A percentile compares a stretch with the other conserved stretches of the same genome.
Evolutionary conservation across 257 asterid species (phyloP).

Genomic region (Euphrasia confusa): DNA sequence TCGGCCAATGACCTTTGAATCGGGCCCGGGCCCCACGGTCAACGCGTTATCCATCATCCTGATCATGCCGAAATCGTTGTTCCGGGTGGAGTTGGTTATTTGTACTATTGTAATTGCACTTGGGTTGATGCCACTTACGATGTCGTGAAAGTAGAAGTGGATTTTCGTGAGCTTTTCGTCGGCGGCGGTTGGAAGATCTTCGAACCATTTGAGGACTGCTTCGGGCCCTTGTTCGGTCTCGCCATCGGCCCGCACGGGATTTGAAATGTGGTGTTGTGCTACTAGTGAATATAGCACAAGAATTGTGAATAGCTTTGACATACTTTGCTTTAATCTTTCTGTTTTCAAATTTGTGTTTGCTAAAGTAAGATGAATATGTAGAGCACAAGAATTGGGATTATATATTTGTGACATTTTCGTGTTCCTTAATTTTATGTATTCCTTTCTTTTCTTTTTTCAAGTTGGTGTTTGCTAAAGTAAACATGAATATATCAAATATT

Average conservation of each 20-base stretch:
- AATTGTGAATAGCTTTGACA: slow-evolving; percentile 15
- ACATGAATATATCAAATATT: too few relatives aligned
- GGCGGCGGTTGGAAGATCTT: slow-evolving; percentile 27
- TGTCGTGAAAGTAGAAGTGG: slow-evolving; percentile 42
- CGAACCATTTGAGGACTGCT: slow-evolving; percentile 36
- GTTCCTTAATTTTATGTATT: too few relatives aligned
- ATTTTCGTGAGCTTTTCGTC: slow-evolving; percentile 29
- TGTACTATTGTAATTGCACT: slow-evolving; percentile 29
- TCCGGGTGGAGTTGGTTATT: too few relatives aligned
- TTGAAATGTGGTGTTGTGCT: not conserved
- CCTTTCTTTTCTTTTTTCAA: too few relatives aligned
- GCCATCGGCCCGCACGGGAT: not conserved
- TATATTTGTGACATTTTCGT: too few relatives aligned
- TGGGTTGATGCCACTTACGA: slow-evolving; percentile 28
- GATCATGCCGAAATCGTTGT: slow-evolving; percentile 14
- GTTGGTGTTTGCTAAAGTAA: too few relatives aligned
- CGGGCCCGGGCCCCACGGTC: slow-evolving; percentile 28
- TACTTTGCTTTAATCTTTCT: not conserved
- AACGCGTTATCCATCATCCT: slow-evolving; percentile 31
- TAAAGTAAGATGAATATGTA: too few relatives aligned
- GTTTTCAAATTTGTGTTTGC: not conserved
- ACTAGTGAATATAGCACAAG: slow-evolving; percentile 6
- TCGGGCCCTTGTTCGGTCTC: slow-evolving; percentile 24
- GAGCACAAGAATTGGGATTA: too few relatives aligned
- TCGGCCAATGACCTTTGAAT: slow-evolving; percentile 38